phyloP scores from a whole-genome alignment of 257 asterid species.

The Petunia secreta region DNA sequence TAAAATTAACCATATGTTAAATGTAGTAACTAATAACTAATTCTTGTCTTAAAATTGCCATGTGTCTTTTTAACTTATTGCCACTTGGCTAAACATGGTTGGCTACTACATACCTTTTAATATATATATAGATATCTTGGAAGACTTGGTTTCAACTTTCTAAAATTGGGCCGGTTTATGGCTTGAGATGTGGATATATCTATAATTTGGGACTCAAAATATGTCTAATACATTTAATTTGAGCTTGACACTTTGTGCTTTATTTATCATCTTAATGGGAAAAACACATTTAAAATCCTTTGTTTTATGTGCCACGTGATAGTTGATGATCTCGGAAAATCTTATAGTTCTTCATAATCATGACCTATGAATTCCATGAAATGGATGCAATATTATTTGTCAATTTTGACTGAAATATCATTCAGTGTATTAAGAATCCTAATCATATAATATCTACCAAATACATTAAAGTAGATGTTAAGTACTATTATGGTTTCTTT shows the following conservation, averaged over 20 bases:
- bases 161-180: not conserved
- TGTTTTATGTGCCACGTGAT: slow-evolving; percentile 1
- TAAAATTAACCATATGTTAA: too few relatives aligned
- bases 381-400: not conserved
- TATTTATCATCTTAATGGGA: slow-evolving; percentile 6
- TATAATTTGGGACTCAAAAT: not conserved
- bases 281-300: not conserved
- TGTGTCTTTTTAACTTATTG: too few relatives aligned
- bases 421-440: not conserved
- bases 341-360: slow-evolving; percentile 3
- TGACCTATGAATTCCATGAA: slow-evolving; percentile 18
- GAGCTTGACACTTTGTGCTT: not conserved
- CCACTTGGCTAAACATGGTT: too few relatives aligned
- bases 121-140: not conserved
- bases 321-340: not conserved
- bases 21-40: too few relatives aligned
- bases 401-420: not conserved
- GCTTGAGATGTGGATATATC: not conserved
- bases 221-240: not conserved
- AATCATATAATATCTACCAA: slow-evolving; percentile 18
- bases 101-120: too few relatives aligned
- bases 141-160: not conserved
- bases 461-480: slow-evolving; percentile 11
- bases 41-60: too few relatives aligned
- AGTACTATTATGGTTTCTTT: not conserved